Evolutionary conservation across 768 basidiomycete genomes (phyloP).

Genomic region (Naematelia aurantialba): DNA sequence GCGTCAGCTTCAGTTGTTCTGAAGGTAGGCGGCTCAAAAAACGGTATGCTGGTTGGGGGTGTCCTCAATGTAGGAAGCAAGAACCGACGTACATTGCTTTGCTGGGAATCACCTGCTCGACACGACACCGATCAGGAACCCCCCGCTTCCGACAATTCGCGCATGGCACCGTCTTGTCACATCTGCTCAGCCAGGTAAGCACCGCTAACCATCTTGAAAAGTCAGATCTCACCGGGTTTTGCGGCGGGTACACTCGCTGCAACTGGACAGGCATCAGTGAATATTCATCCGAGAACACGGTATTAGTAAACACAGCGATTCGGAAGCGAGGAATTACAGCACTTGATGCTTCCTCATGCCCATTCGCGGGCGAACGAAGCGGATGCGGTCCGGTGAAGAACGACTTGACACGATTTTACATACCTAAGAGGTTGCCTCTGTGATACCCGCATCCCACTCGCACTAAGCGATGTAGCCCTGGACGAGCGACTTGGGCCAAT

Average conservation of each 20-base stretch:
- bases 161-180: conserved; percentile 3
- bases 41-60: neutral
- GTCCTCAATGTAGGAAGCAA: neutral
- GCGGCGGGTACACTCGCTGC: conserved; percentile 1
- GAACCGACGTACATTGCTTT: conserved; percentile 1
- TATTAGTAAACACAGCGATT: too few species aligned
- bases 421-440: conserved; percentile 3
- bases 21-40: neutral
- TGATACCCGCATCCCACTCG: neutral
- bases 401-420: too few species aligned
- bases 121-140: neutral
- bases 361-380: too few species aligned
- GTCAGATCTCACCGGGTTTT: neutral
- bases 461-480: neutral
- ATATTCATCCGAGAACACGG: neutral
- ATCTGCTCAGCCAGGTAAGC: neutral
- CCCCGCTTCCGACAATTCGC: conserved; percentile 2
- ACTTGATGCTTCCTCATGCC: too few species aligned
- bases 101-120: conserved; percentile 3
- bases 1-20: neutral
- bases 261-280: neutral
- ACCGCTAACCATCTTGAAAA: neutral
- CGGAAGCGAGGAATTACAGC: too few species aligned
- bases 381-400: too few species aligned
- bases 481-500: neutral